phyloP scores from a whole-genome alignment of 148 eudicot species.

The Rhododendron vialii region DNA sequence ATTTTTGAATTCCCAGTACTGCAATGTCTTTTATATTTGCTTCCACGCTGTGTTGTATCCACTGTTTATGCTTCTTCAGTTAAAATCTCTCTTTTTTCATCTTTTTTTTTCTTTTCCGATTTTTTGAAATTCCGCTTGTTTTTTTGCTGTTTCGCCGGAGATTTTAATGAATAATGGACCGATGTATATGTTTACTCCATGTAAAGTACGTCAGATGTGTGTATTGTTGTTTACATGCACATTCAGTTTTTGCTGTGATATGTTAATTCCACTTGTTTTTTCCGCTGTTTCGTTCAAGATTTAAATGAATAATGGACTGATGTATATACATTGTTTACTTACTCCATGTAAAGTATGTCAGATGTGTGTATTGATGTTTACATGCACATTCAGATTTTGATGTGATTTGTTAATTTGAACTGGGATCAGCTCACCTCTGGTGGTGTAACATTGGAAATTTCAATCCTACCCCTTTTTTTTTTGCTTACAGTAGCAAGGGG shows the following conservation, averaged over 20 bases:
- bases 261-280: not conserved
- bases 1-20: not conserved
- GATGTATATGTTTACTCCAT: not conserved
- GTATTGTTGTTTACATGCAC: not conserved
- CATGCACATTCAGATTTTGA: not conserved
- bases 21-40: not conserved
- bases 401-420: not conserved
- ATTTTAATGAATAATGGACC: not conserved
- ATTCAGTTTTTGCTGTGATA: not conserved
- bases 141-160: not conserved
- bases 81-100: not conserved
- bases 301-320: too few relatives aligned
- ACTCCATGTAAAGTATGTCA: not conserved
- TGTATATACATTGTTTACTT: not conserved
- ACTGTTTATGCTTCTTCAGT: conserved; percentile 7
- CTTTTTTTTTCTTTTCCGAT: not conserved
- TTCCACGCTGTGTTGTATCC: not conserved
- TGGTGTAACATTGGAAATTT: not conserved
- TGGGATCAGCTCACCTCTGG: conserved; percentile 4
- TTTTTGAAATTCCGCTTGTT: not conserved
- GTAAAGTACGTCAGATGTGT: not conserved
- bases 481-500: too few relatives aligned
- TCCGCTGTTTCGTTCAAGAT: not conserved
- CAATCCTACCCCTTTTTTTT: not conserved
- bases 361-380: not conserved